A percentile compares a stretch with the other conserved stretches of the same genome.
Conservation (phyloP, 345 rosid genomes). For the Rhodamnia argentea region DNA sequence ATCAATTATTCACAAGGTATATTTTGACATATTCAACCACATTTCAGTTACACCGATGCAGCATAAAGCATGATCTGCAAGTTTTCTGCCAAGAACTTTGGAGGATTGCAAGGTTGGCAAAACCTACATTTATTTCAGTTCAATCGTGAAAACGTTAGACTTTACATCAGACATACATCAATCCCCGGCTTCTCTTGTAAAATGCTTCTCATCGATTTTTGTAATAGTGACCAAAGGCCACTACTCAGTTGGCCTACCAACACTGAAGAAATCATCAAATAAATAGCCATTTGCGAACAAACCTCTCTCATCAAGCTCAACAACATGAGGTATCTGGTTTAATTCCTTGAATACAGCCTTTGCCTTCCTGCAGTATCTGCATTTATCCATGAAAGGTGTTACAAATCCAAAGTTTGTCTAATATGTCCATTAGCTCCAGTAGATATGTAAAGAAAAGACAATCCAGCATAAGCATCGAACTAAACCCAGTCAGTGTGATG, state of each 20-base stretch:
- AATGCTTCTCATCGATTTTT: neutral
- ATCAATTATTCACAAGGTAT: neutral
- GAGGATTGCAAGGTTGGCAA: neutral
- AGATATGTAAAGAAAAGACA: neutral
- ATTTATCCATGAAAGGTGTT: neutral
- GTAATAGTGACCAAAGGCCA: neutral
- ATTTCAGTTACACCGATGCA: neutral
- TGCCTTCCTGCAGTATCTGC: constrained; percentile 75
- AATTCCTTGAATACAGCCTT: constrained; percentile 78
- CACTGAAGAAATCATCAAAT: neutral
- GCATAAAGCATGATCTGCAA: neutral
- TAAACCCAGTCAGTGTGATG: neutral
- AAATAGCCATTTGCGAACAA: constrained; percentile 1
- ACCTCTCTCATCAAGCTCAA: constrained; percentile 93
- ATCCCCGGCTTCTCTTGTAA: neutral
- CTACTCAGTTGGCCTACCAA: neutral
- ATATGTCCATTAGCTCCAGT: neutral
- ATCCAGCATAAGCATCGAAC: neutral
- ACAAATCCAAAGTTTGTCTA: neutral
- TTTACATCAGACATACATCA: neutral
- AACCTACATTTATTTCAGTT: neutral
- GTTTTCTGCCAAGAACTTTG: neutral
- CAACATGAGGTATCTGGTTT: constrained; percentile 53
- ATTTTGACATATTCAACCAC: neutral
- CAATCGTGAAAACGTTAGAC: neutral